A percentile compares a stretch with the other conserved stretches of the same genome.
Evolutionary conservation across 371 early-diverging fungal species (phyloP).

Genomic region (Haplosporangium sp.): DNA sequence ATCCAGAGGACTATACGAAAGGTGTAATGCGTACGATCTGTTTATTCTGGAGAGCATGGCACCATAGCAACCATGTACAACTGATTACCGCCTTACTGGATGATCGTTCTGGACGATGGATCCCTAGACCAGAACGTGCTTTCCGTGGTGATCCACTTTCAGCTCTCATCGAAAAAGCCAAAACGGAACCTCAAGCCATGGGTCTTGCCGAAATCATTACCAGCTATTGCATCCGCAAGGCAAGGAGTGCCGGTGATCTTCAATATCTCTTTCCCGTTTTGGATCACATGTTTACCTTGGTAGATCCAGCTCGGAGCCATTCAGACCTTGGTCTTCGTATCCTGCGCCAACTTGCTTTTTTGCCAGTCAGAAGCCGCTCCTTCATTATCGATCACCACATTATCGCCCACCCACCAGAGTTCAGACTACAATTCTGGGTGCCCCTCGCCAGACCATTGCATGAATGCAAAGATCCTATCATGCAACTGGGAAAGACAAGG

Average conservation of each 20-base stretch:
- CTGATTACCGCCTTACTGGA: constrained; percentile 2
- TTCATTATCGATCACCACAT: constrained; percentile 14
- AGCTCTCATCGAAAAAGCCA: neutral
- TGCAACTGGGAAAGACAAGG: neutral
- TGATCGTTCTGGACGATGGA: constrained; percentile 1
- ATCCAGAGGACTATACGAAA: too few species aligned
- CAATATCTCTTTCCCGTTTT: constrained; percentile 1
- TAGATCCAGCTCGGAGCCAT: neutral
- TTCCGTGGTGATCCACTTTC: neutral
- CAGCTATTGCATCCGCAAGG: constrained; percentile 15
- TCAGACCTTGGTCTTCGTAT: constrained; percentile 1
- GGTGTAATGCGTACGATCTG: too few species aligned
- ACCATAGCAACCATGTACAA: neutral
- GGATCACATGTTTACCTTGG: neutral
- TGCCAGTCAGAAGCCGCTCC: neutral
- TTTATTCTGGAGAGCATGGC: neutral
- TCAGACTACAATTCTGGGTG: constrained; percentile 4
- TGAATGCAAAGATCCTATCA: constrained; percentile 15
- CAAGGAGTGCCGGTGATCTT: neutral
- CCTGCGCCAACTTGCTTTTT: constrained; percentile 1
- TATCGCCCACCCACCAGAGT: neutral
- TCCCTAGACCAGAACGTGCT: constrained; percentile 1
- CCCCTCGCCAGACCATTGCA: neutral
- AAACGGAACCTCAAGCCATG: neutral
- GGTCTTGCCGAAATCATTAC: constrained; percentile 3